These are phyloP conservation scores for Eremothecium cymbalariae DNA, from an alignment of 1,139 yeast genomes.

Conservation along the genomic window DNA sequence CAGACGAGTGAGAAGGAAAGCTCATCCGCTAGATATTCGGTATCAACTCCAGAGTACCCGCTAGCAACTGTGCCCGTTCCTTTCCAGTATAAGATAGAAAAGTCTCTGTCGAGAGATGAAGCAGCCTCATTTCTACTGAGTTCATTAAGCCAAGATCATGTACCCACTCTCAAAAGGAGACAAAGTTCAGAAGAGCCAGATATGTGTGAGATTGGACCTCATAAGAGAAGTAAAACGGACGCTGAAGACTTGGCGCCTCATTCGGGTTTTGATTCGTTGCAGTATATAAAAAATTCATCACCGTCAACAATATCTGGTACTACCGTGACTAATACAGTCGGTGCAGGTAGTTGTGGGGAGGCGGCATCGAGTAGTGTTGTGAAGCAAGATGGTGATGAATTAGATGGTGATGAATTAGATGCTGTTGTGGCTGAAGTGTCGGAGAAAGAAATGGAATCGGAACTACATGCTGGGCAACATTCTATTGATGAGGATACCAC, in stretches of 20 bases:
- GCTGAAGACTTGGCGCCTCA: constrained; percentile 5
- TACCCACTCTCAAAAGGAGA: constrained; percentile 5
- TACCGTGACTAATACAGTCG: background rate
- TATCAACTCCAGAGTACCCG: constrained; percentile 13
- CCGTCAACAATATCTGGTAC: background rate
- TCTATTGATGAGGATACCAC: background rate
- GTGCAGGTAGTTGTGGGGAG: background rate
- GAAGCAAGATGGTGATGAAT: background rate
- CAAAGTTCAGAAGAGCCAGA: constrained; percentile 7
- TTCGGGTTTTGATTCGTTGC: constrained; percentile 4
- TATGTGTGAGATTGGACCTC: constrained; percentile 4
- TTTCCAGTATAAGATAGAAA: constrained; percentile 15
- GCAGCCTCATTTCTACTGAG: constrained; percentile 3
- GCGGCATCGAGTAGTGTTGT: background rate
- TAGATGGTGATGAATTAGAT: background rate
- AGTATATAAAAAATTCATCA: background rate
- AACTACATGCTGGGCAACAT: background rate
- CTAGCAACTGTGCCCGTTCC: constrained; percentile 15
- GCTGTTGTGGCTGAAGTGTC: background rate
- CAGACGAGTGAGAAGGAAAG: background rate
- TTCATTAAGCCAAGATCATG: constrained; percentile 2
- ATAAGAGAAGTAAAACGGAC: constrained; percentile 11
- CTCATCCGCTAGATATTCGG: constrained; percentile 2
- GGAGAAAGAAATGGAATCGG: constrained; percentile 1
- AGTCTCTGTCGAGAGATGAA: constrained; percentile 2